These are phyloP conservation scores for Carex littledalei DNA, from an alignment of 176 grass and related monocot species.

Conservation along the genomic window DNA sequence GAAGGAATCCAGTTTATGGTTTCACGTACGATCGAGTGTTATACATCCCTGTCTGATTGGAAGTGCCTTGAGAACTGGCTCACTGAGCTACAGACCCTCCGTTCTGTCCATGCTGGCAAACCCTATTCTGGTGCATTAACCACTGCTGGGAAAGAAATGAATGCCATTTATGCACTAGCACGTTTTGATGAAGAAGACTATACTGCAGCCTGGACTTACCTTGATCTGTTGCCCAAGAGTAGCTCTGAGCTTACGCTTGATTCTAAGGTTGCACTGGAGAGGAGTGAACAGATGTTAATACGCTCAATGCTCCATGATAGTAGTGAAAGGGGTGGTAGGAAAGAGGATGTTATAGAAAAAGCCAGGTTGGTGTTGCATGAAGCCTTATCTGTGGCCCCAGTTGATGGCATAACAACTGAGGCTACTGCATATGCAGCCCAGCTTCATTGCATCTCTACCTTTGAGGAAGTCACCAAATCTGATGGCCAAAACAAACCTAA, in stretches of 20 bases:
- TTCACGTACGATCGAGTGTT: constrained; percentile 82
- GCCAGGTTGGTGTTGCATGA: constrained; percentile 85
- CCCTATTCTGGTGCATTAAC: constrained; percentile 94
- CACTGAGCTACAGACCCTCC: constrained; percentile 79
- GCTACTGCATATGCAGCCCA: constrained; percentile 65
- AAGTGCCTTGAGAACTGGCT: constrained; percentile 94
- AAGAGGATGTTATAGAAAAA: constrained; percentile 56
- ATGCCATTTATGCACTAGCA: constrained; percentile 85
- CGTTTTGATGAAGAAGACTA: constrained; percentile 86
- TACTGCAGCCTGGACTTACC: constrained; percentile 70
- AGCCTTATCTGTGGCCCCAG: constrained; percentile 70
- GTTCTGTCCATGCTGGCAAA: constrained; percentile 86
- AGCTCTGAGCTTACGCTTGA: constrained; percentile 82
- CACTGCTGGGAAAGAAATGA: constrained; percentile 80
- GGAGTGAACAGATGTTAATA: constrained; percentile 93
- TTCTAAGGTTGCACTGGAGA: constrained; percentile 81
- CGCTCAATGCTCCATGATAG: constrained; percentile 72
- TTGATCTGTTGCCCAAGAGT: constrained; percentile 92
- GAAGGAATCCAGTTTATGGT: constrained; percentile 92
- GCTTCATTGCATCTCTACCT: constrained; percentile 78
- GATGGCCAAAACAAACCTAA: constrained; percentile 36
- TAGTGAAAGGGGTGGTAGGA: constrained; percentile 33
- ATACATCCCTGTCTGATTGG: constrained; percentile 91
- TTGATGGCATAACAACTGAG: constrained; percentile 60
- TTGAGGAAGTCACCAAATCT: constrained; percentile 57